These are phyloP conservation scores for Gossypium aridum DNA, from an alignment of 441 rosid genomes.

Conservation along the genomic window DNA sequence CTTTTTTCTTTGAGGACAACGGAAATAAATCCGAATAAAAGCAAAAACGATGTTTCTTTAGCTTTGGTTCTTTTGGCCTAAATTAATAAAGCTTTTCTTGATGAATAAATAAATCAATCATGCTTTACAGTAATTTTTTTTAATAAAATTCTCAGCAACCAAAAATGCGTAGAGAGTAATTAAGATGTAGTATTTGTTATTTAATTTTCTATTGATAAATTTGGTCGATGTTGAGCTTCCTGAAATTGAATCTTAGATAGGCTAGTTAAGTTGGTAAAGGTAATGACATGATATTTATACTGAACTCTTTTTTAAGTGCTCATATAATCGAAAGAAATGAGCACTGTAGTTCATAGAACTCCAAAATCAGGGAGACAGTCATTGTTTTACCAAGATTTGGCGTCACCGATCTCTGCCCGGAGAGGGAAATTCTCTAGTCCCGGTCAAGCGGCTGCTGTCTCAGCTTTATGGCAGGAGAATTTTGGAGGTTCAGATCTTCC, in stretches of 20 bases:
- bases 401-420: conserved; percentile 71
- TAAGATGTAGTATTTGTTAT: background rate
- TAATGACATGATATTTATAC: conserved; percentile 3
- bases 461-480: conserved; percentile 90
- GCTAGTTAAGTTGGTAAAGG: background rate
- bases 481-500: conserved; percentile 86
- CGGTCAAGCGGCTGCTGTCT: conserved; percentile 86
- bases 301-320: conserved; percentile 15
- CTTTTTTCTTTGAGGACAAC: background rate
- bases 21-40: background rate
- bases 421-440: conserved; percentile 73
- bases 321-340: conserved; percentile 33
- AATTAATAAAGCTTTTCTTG: too few species aligned
- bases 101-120: too few species aligned
- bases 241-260: background rate
- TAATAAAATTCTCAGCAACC: background rate
- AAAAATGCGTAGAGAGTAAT: background rate
- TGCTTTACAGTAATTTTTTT: background rate
- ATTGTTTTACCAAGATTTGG: conserved; percentile 79
- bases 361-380: conserved; percentile 82
- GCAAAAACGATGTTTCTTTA: background rate
- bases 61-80: too few species aligned
- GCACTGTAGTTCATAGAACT: conserved; percentile 47
- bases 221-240: background rate
- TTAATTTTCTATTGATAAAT: background rate